Evolutionary conservation across 495 filamentous ascomycete genomes (phyloP).

Genomic region (Aspergillus funiculosus): DNA sequence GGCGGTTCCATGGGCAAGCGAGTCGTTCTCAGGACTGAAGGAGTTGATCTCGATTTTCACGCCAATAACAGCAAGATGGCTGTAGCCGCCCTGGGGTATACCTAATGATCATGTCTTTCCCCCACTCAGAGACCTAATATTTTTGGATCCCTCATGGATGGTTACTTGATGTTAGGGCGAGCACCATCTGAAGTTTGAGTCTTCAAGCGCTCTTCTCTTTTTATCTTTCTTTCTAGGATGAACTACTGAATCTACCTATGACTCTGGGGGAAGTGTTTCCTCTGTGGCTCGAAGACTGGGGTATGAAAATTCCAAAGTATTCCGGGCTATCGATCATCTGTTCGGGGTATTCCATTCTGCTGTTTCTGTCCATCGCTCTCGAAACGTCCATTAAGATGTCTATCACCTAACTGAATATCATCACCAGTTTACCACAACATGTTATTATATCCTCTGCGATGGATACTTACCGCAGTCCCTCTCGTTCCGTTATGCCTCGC

Average conservation of each 20-base stretch:
- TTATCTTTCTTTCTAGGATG: conserved; percentile 24
- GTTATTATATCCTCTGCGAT: conserved; percentile 14
- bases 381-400: no score
- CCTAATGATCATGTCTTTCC: conserved; percentile 10
- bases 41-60: conserved; percentile 13
- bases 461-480: conserved; percentile 12
- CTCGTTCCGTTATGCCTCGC: conserved; percentile 21
- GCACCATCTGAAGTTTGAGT: not conserved
- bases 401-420: conserved; percentile 1
- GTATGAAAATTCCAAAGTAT: conserved; percentile 13
- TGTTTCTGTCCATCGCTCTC: no score
- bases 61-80: conserved; percentile 15
- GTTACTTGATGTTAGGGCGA: not conserved
- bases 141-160: not conserved
- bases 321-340: no score
- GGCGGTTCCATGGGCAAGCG: conserved; percentile 3
- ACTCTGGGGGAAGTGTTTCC: conserved; percentile 25
- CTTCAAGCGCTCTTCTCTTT: not conserved
- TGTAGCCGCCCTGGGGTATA: conserved; percentile 8
- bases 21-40: conserved; percentile 13
- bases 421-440: conserved; percentile 16
- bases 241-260: conserved; percentile 18
- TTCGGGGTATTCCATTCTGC: no score
- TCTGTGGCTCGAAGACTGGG: conserved; percentile 17
- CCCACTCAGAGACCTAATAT: conserved; percentile 3